Base-by-base conservation (phyloP, 2,329 filamentous ascomycete species). In the Periconia digitata region DNA sequence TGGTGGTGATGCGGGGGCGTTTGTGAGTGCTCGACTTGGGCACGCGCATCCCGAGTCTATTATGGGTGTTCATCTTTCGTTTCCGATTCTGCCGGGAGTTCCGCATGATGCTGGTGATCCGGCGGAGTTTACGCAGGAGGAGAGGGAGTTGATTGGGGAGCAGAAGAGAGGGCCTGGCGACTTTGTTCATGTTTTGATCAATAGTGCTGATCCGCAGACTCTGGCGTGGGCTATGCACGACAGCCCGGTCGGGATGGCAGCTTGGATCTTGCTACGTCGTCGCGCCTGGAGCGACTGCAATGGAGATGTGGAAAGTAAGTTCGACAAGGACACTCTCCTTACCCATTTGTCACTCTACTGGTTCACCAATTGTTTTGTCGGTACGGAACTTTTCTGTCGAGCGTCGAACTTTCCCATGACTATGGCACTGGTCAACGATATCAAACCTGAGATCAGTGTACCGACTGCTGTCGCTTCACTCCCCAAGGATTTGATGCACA, bases 401-500 rank as follows among this genome's bases (percentile, higher is more conserved):
- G 43, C 48, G n/a, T 50, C 48, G 24, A 35, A 34, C 20, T 50
- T 50, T 17, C 38, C 38, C 32, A 6, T 21, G 27, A 23, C 48
- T 20, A 50, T 50, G 37, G 48, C 17, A 27, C 24, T 50, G 44
- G 39, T 24, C 29, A 50, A 50, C 44, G 48, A 50, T 10, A 23
- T 50, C 17, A 50, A 50, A 23, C 48, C 48, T 18, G 48, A 47
- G 21, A 50, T 50, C 18, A 50, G 48, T 29, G 48, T 50, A 21
- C 48, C 48, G 3, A 50, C 43, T 20, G 48, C 48, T 46, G 44
- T 51, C 40, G 44, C 44, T 35, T 21, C 48, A 24, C n/a, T 48
- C 5, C 49, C 49, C 2, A 51, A 48, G 40, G 49, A 48, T 35
- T 35, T 47, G 17, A 13, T 48, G 32, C 22, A 51, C 18, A 47